Base-by-base conservation (phyloP, 2,329 filamentous ascomycete species). In the Aspergillus sp. region DNA sequence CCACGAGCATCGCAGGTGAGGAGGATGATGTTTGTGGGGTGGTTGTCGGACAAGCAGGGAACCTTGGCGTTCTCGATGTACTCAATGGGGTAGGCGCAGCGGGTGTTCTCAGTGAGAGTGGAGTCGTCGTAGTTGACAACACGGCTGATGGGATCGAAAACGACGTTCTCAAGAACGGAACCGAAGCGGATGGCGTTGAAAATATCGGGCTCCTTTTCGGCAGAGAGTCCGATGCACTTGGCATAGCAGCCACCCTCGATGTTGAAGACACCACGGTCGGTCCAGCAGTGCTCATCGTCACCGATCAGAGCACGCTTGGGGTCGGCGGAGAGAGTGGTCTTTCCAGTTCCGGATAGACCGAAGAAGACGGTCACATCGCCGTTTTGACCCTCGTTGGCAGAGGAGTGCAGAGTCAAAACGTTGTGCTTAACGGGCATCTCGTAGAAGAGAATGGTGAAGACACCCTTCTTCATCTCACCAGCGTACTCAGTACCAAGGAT, bases 381-480 rank as follows among this genome's bases (percentile, higher is more conserved):
- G 63, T 90, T 80, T 83, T 90, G 85, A 70, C 95, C 95, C 86
- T 99, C 90, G 80, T 99, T 99, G 73, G 95, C 95, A 8, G 95
- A 99, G 15, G 95, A 99, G 85, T 99, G 95, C 56, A 99, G 88
- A 41, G 95, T 99, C 67, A 99, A 83, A 70, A 99, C 93, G 78
- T 98, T 96, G 86, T 99, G 95, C 87, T 97, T 97, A 75, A 99
- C 91, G 61, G 95, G 95, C 93, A 98, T 99, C 84, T 99, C 95
- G 83, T 98, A 99, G 86, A 96, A 99, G 75, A 99, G 88, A 51
- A 99, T 92, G 48, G 95, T 99, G 85, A 99, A 99, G 78, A 99
- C 86, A 69, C 95, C 93, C 84, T 96, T 96, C 83, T 96, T 96
- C 90, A 95, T 93, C 81, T 93, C 90, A 71, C 93, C 93, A 57